Percentiles rank a stretch among this genome's conserved stretches.
phyloP scores from a whole-genome alignment of 202 grass and related monocot species.

The Hordeum pubiflorum region DNA sequence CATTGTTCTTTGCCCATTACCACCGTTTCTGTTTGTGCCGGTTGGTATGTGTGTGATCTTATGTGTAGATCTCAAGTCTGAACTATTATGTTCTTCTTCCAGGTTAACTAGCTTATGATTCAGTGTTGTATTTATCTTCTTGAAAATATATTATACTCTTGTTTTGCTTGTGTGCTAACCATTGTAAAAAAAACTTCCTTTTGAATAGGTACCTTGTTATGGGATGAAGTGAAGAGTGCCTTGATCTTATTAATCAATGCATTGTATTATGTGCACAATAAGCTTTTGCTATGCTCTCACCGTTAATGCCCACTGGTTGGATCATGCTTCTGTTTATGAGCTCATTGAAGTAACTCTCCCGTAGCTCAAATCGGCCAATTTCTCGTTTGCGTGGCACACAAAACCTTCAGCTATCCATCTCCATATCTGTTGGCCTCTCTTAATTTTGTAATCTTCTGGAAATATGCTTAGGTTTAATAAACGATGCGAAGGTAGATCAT shows the following conservation, averaged over 20 bases:
- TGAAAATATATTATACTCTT: background rate
- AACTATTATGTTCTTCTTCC: background rate
- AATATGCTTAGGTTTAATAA: background rate
- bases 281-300: background rate
- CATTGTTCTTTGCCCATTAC: too few relatives aligned
- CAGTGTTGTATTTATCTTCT: background rate
- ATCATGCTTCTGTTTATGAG: constrained; percentile 12
- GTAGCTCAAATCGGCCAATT: background rate
- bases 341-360: background rate
- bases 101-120: background rate
- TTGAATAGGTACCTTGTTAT: background rate
- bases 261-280: background rate
- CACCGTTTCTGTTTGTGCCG: too few relatives aligned
- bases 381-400: background rate
- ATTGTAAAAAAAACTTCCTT: background rate
- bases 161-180: background rate
- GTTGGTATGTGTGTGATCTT: too few relatives aligned
- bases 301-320: background rate
- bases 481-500: background rate
- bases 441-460: constrained; percentile 1
- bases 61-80: too few relatives aligned
- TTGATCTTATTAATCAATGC: background rate
- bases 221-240: background rate
- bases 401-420: constrained; percentile 5
- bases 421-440: background rate